Percentiles rank a stretch among this genome's conserved stretches.
Conservation (phyloP, 768 basidiomycete genomes). For the Suillus paluster region DNA sequence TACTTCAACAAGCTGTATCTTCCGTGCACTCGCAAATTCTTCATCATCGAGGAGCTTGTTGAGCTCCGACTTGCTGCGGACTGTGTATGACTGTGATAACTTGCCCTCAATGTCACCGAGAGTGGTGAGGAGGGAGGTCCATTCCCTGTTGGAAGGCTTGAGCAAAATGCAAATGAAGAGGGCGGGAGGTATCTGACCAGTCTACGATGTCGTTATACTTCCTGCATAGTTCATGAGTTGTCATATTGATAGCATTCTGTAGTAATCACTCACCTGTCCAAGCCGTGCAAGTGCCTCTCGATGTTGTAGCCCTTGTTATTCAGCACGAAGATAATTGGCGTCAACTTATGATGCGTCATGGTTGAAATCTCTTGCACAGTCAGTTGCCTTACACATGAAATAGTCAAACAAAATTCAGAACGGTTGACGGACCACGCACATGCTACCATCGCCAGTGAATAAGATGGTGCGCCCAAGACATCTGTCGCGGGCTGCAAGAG, state of each 20-base stretch:
- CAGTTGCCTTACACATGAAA: conserved; percentile 55
- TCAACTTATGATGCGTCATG: conserved; percentile 74
- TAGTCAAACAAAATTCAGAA: conserved; percentile 10
- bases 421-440: conserved; percentile 47
- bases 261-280: conserved; percentile 44
- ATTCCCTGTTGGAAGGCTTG: conserved; percentile 48
- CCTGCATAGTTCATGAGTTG: conserved; percentile 35
- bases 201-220: conserved; percentile 87
- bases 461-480: conserved; percentile 71
- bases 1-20: conserved; percentile 82
- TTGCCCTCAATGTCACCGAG: conserved; percentile 56
- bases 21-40: conserved; percentile 63
- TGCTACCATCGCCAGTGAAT: conserved; percentile 84
- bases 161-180: not conserved
- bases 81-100: conserved; percentile 63
- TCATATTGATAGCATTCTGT: not conserved
- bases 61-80: conserved; percentile 69
- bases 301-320: conserved; percentile 89
- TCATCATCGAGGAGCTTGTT: conserved; percentile 65
- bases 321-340: conserved; percentile 83
- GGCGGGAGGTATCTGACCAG: conserved; percentile 48
- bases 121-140: conserved; percentile 63
- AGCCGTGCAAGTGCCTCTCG: conserved; percentile 78
- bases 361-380: conserved; percentile 85
- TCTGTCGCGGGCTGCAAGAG: conserved; percentile 74